A percentile compares a stretch with the other conserved stretches of the same genome.
phyloP scores from a whole-genome alignment of 768 basidiomycete genomes.

The Termitomyces sp. region DNA sequence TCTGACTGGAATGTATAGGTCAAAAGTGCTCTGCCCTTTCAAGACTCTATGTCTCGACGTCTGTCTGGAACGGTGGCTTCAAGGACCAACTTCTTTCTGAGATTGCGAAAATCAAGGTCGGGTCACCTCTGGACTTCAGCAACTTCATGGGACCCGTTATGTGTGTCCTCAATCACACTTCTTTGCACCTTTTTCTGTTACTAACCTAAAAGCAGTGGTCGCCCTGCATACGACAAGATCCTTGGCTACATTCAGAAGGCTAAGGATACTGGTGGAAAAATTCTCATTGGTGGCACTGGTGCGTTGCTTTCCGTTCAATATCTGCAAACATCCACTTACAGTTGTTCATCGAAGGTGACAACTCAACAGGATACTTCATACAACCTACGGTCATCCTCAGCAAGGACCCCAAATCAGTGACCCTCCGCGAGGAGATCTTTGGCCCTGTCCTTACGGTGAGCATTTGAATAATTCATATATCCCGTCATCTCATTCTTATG shows the following conservation, averaged over 20 bases:
- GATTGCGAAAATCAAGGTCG: constrained; percentile 82
- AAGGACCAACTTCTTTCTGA: constrained; percentile 73
- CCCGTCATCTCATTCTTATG: background rate
- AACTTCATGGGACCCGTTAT: constrained; percentile 98
- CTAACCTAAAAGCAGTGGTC: constrained; percentile 45
- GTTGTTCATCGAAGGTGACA: constrained; percentile 51
- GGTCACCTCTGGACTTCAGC: constrained; percentile 65
- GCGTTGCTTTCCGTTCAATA: constrained; percentile 13
- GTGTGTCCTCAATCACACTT: constrained; percentile 34
- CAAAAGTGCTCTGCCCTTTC: constrained; percentile 98
- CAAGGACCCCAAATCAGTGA: constrained; percentile 83
- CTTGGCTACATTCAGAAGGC: constrained; percentile 81
- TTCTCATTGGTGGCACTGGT: constrained; percentile 84
- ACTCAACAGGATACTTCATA: constrained; percentile 90
- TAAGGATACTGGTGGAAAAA: constrained; percentile 83
- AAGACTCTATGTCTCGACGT: constrained; percentile 83
- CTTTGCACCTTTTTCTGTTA: background rate
- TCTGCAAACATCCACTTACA: background rate
- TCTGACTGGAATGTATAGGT: constrained; percentile 37
- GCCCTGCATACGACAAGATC: constrained; percentile 88
- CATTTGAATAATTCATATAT: constrained; percentile 3
- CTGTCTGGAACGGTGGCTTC: constrained; percentile 85
- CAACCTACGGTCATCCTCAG: constrained; percentile 93
- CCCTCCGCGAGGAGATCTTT: constrained; percentile 95
- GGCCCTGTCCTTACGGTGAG: constrained; percentile 89